Base-by-base conservation (phyloP, 2,329 filamentous ascomycete species). In the Cladosporium sp. region DNA sequence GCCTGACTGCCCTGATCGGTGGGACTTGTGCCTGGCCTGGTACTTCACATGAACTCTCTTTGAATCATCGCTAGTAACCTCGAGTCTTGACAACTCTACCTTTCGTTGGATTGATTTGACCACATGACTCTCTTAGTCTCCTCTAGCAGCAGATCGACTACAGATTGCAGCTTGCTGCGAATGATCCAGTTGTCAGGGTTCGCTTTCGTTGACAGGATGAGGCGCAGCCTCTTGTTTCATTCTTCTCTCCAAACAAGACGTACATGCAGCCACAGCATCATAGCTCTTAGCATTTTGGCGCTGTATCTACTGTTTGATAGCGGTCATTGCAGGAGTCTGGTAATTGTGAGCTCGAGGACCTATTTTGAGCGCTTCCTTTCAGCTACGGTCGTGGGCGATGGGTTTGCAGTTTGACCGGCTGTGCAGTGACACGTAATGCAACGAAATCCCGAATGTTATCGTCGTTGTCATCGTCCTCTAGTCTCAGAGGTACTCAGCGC, bases 1-100 rank as follows among this genome's bases (percentile, higher is more conserved):
- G 65, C 62, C 57, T 64, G 64, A 64, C 45, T 62, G 60, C 60
- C 55, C 8, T 17, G 17, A 17, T 30, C 6, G 7, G 28, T 28
- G 25, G 15, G 22, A 30, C 28, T 55, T 59, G 11, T n/a, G 43
- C 7, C 43, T n/a, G n/a, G 8, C 43, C 9, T 47, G n/a, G 43
- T 15, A 30, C 43, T 15, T 22, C 28, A 12, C 37, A 19, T 30
- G n/a, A 28, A 30, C 43, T 47, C 25, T 34, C 8, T 8, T 12
- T 34, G 30, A 5, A 12, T 11, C 3, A 5, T 9, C 8, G 30
- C 30, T 34, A 8, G 30, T 12, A 12, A 34, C 2, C 9, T 9
- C 2, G 3, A 34, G 11, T 9, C 30, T 34, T 34, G 8, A 8
- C 3, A 34, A 8, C 30, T 34, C 11, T 12, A 34, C 11, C 4